Conservation (phyloP, 805 yeast species). For the Candida railenensis region DNA sequence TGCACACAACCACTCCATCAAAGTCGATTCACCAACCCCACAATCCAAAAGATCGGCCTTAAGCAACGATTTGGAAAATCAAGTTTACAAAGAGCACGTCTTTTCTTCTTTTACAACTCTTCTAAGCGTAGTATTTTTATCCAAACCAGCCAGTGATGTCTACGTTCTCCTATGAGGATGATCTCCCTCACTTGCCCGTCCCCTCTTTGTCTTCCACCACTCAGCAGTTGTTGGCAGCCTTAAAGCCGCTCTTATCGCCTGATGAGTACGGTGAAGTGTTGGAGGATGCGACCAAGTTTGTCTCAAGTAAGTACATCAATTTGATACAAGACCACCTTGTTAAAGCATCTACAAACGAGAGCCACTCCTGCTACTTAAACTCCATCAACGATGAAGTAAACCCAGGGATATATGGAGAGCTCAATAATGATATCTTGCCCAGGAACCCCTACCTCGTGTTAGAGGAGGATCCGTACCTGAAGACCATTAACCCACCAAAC, state of each 20-base stretch:
- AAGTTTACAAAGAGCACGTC: too few species aligned
- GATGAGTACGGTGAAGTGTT: slow-evolving; percentile 51
- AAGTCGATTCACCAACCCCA: too few species aligned
- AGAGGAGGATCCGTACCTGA: slow-evolving; percentile 70
- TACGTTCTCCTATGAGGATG: slow-evolving; percentile 42
- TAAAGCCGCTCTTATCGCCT: slow-evolving; percentile 57
- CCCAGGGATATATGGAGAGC: slow-evolving; percentile 61
- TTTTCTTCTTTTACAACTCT: not conserved
- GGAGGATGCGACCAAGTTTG: slow-evolving; percentile 44
- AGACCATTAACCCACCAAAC: slow-evolving; percentile 54
- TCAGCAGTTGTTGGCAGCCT: slow-evolving; percentile 50
- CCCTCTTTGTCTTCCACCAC: slow-evolving; percentile 55
- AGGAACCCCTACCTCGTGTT: slow-evolving; percentile 74
- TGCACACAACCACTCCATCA: too few species aligned
- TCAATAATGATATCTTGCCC: slow-evolving; percentile 67
- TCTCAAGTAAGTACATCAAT: slow-evolving; percentile 38
- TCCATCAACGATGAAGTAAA: slow-evolving; percentile 48
- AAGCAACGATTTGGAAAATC: too few species aligned
- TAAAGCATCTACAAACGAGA: slow-evolving; percentile 43
- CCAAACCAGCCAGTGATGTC: slow-evolving; percentile 4
- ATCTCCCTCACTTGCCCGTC: slow-evolving; percentile 59
- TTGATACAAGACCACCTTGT: slow-evolving; percentile 55
- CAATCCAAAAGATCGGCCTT: too few species aligned
- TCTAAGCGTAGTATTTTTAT: too few species aligned
- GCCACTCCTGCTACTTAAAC: slow-evolving; percentile 52